Evolutionary conservation across 805 yeast genomes (phyloP).

Genomic region (Nakazawaea ishiwadae): DNA sequence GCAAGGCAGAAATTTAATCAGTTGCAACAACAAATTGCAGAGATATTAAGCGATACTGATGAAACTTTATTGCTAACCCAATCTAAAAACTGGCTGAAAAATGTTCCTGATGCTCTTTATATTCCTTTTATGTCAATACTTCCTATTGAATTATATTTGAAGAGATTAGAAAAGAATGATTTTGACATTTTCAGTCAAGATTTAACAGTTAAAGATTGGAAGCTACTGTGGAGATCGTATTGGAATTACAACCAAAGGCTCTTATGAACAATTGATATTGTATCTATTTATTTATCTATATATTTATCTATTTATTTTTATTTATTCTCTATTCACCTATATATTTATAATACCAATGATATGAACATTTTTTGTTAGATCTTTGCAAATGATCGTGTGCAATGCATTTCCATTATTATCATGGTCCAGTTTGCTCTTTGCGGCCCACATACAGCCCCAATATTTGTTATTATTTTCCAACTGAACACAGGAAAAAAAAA

Average conservation of each 20-base stretch:
- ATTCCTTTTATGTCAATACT: constrained; percentile 65
- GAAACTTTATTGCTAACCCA: constrained; percentile 24
- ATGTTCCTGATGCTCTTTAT: constrained; percentile 58
- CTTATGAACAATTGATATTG: constrained; percentile 22
- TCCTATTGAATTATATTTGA: constrained; percentile 61
- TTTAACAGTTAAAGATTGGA: constrained; percentile 54
- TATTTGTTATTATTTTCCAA: too few relatives aligned
- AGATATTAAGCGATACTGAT: constrained; percentile 20
- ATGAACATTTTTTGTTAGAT: too few relatives aligned
- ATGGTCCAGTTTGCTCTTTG: too few relatives aligned
- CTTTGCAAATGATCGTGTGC: too few relatives aligned
- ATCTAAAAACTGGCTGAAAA: constrained; percentile 35
- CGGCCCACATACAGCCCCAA: neutral
- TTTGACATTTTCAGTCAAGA: constrained; percentile 52
- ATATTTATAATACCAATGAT: neutral
- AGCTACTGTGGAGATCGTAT: constrained; percentile 58
- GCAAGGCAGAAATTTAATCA: constrained; percentile 52
- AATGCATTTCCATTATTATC: too few relatives aligned
- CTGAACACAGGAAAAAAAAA: neutral
- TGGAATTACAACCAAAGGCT: constrained; percentile 36
- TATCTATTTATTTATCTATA: constrained; percentile 7
- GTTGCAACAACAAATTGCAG: constrained; percentile 31
- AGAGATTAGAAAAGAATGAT: constrained; percentile 53
- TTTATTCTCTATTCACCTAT: neutral
- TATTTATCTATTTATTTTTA: neutral